These are phyloP conservation scores for Solanum habrochaites DNA, from an alignment of 257 asterid genomes.

Conservation along the genomic window DNA sequence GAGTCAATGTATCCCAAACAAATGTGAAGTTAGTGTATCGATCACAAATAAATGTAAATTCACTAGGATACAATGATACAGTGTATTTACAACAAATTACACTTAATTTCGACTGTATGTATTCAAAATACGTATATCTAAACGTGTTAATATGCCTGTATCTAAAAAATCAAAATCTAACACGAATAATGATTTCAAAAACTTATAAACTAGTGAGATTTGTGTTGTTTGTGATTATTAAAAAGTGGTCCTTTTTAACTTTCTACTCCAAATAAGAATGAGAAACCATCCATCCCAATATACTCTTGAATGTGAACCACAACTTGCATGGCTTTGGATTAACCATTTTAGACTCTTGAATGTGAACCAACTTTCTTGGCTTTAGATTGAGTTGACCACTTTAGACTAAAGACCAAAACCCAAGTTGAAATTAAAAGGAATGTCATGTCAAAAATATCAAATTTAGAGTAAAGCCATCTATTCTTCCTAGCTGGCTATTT, in stretches of 20 bases:
- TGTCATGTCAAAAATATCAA: not conserved
- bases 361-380: not conserved
- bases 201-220: too few species aligned
- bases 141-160: not conserved
- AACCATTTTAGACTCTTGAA: not conserved
- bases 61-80: not conserved
- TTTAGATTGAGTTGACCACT: not conserved
- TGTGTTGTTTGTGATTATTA: not conserved
- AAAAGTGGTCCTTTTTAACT: not conserved
- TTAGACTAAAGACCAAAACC: not conserved
- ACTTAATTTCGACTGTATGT: too few species aligned
- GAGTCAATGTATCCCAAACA: not conserved
- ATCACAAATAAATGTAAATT: too few species aligned
- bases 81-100: too few species aligned
- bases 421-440: not conserved
- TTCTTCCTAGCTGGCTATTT: constrained; percentile 22
- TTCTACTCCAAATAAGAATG: not conserved
- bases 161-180: not conserved
- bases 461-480: not conserved
- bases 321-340: not conserved
- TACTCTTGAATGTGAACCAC: not conserved
- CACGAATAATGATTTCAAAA: too few species aligned
- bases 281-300: not conserved
- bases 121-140: not conserved
- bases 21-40: not conserved